Base-by-base conservation (phyloP, 768 basidiomycete species). In the Chalciporus piperatus region DNA sequence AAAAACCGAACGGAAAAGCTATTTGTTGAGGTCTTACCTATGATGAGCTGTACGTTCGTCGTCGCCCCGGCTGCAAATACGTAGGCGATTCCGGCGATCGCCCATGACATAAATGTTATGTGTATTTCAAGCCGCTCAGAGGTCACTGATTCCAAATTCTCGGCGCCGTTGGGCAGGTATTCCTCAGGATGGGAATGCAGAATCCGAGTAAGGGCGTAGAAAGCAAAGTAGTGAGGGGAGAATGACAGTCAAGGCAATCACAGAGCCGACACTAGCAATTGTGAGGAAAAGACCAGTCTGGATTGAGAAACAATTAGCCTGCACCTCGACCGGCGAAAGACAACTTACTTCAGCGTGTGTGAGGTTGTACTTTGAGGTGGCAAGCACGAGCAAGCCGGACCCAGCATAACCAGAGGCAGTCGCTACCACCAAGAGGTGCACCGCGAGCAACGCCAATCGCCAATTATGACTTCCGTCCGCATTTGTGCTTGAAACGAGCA, bases 101-200 rank as follows among this genome's bases (percentile, higher is more conserved):
- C 32, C 43, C 60, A 68, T 4, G 64, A 52, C 7, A 39, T 47
- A 25, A 69, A 25, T 19, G 56, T 54, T 28, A 71, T 22, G 44
- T 72, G 66, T 14, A 67, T 57, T 35, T 72, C 64, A 17, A 72
- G 48, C 9, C 19, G 57, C 50, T 72, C 70, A 0, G 66, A 59
- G 1, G 64, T 59, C 23, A 47, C 49, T 11, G 16, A 9, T 41
- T 37, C 50, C 13, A 7, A 16, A 30, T 33, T 40, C 17, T 44
- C 46, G 8, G 4, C 16, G 3, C 12, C 10, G 16, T 49, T 16
- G 19, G 2, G 1, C 2, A 13, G 14, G n/a, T 38, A 39, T 38
- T 54, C 35, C 5, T 14, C 25, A 4, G 42, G 19, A 28, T 8
- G 17, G 10, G 41, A 17, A 17, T 12, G 19, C 9, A 4, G 7